Evolutionary conservation across 1,284 basidiomycete species (phyloP).

Genomic region (Lentinula novae-zelandiae): DNA sequence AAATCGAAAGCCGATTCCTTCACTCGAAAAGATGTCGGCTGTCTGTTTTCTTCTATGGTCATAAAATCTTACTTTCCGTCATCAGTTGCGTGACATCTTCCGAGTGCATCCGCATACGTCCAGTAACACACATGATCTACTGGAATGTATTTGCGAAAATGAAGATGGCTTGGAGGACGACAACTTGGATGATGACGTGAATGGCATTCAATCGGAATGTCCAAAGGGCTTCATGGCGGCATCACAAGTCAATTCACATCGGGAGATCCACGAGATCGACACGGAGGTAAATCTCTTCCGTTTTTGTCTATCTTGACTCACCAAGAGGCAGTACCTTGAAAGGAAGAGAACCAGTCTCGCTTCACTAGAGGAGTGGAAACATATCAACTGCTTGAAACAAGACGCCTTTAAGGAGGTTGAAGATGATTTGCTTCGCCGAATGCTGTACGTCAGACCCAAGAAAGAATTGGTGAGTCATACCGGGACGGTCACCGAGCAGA

Average conservation of each 20-base stretch:
- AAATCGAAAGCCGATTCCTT: constrained; percentile 81
- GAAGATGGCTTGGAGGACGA: constrained; percentile 27
- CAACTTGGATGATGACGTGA: constrained; percentile 20
- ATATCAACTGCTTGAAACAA: constrained; percentile 68
- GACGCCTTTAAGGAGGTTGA: constrained; percentile 46
- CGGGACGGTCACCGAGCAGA: constrained; percentile 25
- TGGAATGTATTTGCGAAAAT: constrained; percentile 69
- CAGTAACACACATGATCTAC: constrained; percentile 90
- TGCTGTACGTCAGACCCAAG: constrained; percentile 36
- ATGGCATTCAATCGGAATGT: constrained; percentile 22
- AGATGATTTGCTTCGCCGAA: constrained; percentile 58
- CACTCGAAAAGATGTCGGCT: constrained; percentile 78
- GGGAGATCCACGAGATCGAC: constrained; percentile 45
- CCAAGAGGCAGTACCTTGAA: constrained; percentile 50
- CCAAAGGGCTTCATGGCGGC: constrained; percentile 67
- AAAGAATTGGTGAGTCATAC: constrained; percentile 17
- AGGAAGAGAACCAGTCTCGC: constrained; percentile 79
- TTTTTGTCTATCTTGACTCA: not conserved
- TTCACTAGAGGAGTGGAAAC: constrained; percentile 84
- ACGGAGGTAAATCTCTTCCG: constrained; percentile 38
- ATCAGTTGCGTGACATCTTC: constrained; percentile 87
- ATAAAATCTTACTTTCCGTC: constrained; percentile 9
- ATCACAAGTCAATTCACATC: constrained; percentile 55
- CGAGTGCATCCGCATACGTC: constrained; percentile 75
- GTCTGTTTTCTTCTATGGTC: not conserved